phyloP scores from a whole-genome alignment of 2,329 filamentous ascomycete species.

The Grosmannia penicillata region DNA sequence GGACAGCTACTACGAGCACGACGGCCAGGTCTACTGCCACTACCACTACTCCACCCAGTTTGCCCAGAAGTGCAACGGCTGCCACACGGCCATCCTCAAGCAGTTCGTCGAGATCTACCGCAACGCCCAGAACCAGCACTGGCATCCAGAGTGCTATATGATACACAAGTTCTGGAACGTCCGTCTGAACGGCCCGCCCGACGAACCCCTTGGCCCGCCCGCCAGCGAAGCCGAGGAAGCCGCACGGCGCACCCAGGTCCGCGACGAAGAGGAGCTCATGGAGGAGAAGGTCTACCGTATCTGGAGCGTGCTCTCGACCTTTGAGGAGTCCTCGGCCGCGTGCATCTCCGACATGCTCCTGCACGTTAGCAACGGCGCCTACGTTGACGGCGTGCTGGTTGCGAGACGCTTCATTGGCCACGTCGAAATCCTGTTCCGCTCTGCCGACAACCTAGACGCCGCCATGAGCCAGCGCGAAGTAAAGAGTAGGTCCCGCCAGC shows the following conservation, averaged over 20 bases:
- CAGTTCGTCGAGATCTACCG: constrained; percentile 98
- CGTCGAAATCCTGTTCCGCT: constrained; percentile 81
- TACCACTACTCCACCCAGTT: constrained; percentile 98
- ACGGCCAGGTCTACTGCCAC: constrained; percentile 91
- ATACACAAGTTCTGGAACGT: constrained; percentile 99
- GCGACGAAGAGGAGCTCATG: constrained; percentile 80
- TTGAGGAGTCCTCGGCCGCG: constrained; percentile 92
- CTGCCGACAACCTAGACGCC: constrained; percentile 71
- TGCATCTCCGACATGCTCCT: constrained; percentile 99
- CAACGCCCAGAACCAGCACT: constrained; percentile 96
- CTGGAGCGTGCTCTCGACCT: constrained; percentile 93
- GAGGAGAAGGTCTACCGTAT: constrained; percentile 97
- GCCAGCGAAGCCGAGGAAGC: constrained; percentile 27
- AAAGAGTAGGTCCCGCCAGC: constrained; percentile 47
- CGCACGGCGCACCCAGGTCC: constrained; percentile 59
- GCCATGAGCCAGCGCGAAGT: constrained; percentile 53
- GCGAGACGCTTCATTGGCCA: constrained; percentile 95
- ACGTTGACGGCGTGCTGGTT: constrained; percentile 85
- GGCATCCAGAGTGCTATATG: constrained; percentile 99
- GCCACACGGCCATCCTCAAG: constrained; percentile 92
- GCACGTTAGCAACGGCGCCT: constrained; percentile 94
- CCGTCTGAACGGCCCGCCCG: constrained; percentile 52
- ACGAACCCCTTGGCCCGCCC: constrained; percentile 20
- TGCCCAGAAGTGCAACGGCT: constrained; percentile 90
- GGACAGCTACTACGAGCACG: constrained; percentile 98